Evolutionary conservation across 208 protist genomes (phyloP), one percentile per base, ranked within the genome.

Genomic region (Acanthamoeba lenticulata): DNA sequence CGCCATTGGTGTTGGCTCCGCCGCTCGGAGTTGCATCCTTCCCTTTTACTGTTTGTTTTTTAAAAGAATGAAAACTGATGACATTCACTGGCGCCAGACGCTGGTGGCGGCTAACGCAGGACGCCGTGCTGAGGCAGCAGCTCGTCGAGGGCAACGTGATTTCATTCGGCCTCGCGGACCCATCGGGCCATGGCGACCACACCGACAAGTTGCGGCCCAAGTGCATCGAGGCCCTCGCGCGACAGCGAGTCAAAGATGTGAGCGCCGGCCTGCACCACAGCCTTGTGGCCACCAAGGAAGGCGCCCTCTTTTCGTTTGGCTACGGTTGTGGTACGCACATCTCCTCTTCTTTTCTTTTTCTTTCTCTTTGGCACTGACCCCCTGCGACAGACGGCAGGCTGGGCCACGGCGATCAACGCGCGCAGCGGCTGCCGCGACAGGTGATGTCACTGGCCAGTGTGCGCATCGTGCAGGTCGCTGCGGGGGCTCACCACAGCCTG

Each of bases 231-330:
- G 67, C 67, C 34, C 36, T 77, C 15, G 29, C 67, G 2, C 67
- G 67, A 3, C 34, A 15, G 38, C 29, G 67, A 17, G 67, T 77
- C 5, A 42, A 6, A 29, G 67, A 77, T 34, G 29, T 44, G 13
- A 77, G 67, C 67, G 67, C 67, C 1, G 67, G 67, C 29, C 67
- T 77, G 5, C 42, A 77, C 67, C 67, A 77, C 67, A 77, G 67
- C 38, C 38, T 77, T 4, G 67, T 77, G 4, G 67, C 67, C 36
- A 44, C 67, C 36, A 77, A 77, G 36, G 67, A 77, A n/a, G 67
- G 67, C 17, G 38, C 27, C 38, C 17, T 77, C 11, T 34, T 77
- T 44, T 77, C 67, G 0, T 77, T 77, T 34, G 67, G 67, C 29
- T 77, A 44, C 36, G 67, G 67, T 34, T 44, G 67, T 27, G 67